Evolutionary conservation across 331 rosid genomes (phyloP).

Genomic region (Quercus lobata): DNA sequence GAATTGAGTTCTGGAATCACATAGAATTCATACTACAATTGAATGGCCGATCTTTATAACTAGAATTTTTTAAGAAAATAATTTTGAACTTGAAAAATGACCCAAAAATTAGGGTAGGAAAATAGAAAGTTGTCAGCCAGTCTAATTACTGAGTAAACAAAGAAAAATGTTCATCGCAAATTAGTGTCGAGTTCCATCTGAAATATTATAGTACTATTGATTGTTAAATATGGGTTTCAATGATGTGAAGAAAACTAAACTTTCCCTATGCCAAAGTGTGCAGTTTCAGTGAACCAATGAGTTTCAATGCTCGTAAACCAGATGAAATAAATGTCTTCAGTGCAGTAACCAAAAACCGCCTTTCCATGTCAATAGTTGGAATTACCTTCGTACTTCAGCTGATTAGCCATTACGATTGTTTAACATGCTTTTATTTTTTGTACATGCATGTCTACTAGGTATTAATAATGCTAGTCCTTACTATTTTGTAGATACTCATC

Average conservation of each 20-base stretch:
- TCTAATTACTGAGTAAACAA: background rate
- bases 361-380: slow-evolving; percentile 77
- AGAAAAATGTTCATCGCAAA: background rate
- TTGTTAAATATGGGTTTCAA: background rate
- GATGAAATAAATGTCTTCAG: slow-evolving; percentile 75
- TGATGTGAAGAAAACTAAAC: background rate
- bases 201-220: background rate
- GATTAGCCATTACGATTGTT: slow-evolving; percentile 1
- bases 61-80: background rate
- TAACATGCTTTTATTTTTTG: background rate
- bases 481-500: slow-evolving; percentile 53
- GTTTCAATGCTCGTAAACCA: slow-evolving; percentile 98
- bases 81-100: background rate
- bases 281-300: slow-evolving; percentile 41
- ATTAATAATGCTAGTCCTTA: too few relatives aligned
- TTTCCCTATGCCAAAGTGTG: background rate
- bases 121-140: background rate
- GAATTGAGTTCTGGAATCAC: background rate
- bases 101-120: background rate
- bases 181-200: background rate
- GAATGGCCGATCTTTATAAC: background rate
- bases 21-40: background rate
- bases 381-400: slow-evolving; percentile 74
- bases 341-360: slow-evolving; percentile 77
- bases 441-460: background rate